A percentile compares a stretch with the other conserved stretches of the same genome.
phyloP scores from a whole-genome alignment of 352 stramenopile species.

The Hyaloperonospora brassicae region DNA sequence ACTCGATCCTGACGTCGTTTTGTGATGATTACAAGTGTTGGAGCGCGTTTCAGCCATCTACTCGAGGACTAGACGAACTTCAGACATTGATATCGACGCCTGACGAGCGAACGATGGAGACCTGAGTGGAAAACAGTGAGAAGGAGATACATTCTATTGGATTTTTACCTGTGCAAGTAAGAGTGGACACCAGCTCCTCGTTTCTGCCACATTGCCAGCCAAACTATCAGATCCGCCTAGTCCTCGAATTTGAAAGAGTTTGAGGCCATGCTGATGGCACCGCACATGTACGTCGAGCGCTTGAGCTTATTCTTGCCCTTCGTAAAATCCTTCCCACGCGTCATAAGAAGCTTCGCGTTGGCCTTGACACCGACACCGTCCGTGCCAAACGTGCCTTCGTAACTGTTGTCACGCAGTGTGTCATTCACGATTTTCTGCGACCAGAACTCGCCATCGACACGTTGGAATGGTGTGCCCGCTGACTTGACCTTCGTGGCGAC shows the following conservation, averaged over 20 bases:
- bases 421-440: constrained; percentile 86
- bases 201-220: constrained; percentile 9
- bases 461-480: constrained; percentile 93
- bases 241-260: constrained; percentile 92
- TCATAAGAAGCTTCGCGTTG: constrained; percentile 95
- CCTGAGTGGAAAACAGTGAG: constrained; percentile 6
- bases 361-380: constrained; percentile 95
- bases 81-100: constrained; percentile 25
- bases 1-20: constrained; percentile 1
- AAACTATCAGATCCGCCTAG: constrained; percentile 10
- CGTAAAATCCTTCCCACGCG: constrained; percentile 98
- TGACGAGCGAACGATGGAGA: not conserved
- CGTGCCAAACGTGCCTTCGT: constrained; percentile 94
- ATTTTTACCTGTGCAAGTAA: constrained; percentile 28
- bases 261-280: constrained; percentile 88
- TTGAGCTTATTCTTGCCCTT: constrained; percentile 99
- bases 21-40: constrained; percentile 22
- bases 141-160: constrained; percentile 38
- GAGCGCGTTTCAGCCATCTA: constrained; percentile 42
- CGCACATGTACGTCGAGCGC: constrained; percentile 92
- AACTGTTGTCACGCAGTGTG: constrained; percentile 97
- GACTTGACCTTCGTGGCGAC: constrained; percentile 57
- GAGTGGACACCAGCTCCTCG: constrained; percentile 1
- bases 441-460: constrained; percentile 96
- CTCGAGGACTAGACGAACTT: constrained; percentile 31